Conservation (phyloP, 2,329 filamentous ascomycete species). For the Talaromyces piceae region DNA sequence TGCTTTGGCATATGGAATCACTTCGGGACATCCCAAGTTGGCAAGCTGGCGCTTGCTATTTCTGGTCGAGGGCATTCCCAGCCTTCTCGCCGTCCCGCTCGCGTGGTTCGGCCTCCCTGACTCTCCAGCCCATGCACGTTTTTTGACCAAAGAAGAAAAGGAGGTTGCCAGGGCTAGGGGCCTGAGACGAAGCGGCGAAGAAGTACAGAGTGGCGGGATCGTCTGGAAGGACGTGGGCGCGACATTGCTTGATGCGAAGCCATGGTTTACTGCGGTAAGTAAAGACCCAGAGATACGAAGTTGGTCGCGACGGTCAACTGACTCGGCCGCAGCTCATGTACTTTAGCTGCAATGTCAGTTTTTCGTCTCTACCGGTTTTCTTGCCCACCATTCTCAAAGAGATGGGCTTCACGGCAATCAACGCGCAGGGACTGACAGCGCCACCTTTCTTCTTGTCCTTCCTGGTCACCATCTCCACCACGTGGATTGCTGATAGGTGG, state of each 20-base stretch:
- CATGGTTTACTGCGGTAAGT: slow-evolving; percentile 42
- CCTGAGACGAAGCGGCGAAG: slow-evolving; percentile 46
- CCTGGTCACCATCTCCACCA: slow-evolving; percentile 52
- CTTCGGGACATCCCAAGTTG: slow-evolving; percentile 49
- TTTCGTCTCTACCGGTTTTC: slow-evolving; percentile 58
- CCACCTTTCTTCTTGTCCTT: slow-evolving; percentile 65
- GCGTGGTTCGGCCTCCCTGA: slow-evolving; percentile 51
- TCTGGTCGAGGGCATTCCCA: slow-evolving; percentile 58
- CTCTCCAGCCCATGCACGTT: slow-evolving; percentile 45
- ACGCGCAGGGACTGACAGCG: slow-evolving; percentile 64
- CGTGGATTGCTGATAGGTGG: slow-evolving; percentile 58
- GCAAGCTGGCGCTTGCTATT: slow-evolving; percentile 60
- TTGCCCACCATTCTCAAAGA: slow-evolving; percentile 55
- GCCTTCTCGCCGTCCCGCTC: slow-evolving; percentile 46
- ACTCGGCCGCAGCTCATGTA: slow-evolving; percentile 41
- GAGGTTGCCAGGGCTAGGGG: slow-evolving; percentile 49
- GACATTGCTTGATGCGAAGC: slow-evolving; percentile 38
- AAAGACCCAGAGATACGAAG: neutral
- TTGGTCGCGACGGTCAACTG: neutral
- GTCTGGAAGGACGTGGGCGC: slow-evolving; percentile 42
- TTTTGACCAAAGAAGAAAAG: slow-evolving; percentile 52
- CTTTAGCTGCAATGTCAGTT: slow-evolving; percentile 58
- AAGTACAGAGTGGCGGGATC: slow-evolving; percentile 33
- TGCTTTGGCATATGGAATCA: slow-evolving; percentile 58
- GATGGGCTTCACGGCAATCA: slow-evolving; percentile 61